phyloP scores from a whole-genome alignment of 2,329 filamentous ascomycete species.

The Aspergillus glaucus region DNA sequence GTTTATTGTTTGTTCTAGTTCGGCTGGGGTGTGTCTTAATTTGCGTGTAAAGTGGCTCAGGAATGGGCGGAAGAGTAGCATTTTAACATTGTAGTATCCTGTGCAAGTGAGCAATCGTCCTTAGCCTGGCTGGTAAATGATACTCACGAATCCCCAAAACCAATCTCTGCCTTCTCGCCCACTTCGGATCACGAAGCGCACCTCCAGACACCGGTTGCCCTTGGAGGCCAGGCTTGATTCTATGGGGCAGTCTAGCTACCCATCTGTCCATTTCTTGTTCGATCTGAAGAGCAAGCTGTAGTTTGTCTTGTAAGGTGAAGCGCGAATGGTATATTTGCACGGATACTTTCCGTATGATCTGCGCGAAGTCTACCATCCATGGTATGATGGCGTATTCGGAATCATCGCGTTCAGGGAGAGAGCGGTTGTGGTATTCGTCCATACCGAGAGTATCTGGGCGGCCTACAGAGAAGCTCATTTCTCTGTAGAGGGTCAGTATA shows the following conservation, averaged over 20 bases:
- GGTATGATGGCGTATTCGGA: slow-evolving; percentile 36
- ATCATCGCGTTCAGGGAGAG: slow-evolving; percentile 29
- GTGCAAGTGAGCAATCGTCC: neutral
- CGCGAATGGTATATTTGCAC: slow-evolving; percentile 36
- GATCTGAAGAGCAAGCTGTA: slow-evolving; percentile 29
- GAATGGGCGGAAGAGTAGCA: slow-evolving; percentile 34
- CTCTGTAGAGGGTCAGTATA: slow-evolving; percentile 19
- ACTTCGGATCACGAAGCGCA: slow-evolving; percentile 30
- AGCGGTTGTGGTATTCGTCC: slow-evolving; percentile 45
- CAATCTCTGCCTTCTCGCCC: slow-evolving; percentile 33
- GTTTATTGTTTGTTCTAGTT: slow-evolving; percentile 24
- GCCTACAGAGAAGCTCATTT: slow-evolving; percentile 45
- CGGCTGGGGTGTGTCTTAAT: slow-evolving; percentile 18
- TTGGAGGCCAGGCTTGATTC: slow-evolving; percentile 25
- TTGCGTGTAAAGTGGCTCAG: slow-evolving; percentile 26
- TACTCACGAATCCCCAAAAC: slow-evolving; percentile 35
- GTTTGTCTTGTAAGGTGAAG: slow-evolving; percentile 29
- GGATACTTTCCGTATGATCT: slow-evolving; percentile 35
- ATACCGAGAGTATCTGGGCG: slow-evolving; percentile 45
- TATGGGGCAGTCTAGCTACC: slow-evolving; percentile 27
- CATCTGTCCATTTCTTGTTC: slow-evolving; percentile 32
- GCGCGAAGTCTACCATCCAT: slow-evolving; percentile 36
- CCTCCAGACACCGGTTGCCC: slow-evolving; percentile 16
- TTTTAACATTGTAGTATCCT: slow-evolving; percentile 39
- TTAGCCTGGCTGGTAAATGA: no score